phyloP scores from a whole-genome alignment of 495 filamentous ascomycete species.

The Hypoxylon fragiforme region DNA sequence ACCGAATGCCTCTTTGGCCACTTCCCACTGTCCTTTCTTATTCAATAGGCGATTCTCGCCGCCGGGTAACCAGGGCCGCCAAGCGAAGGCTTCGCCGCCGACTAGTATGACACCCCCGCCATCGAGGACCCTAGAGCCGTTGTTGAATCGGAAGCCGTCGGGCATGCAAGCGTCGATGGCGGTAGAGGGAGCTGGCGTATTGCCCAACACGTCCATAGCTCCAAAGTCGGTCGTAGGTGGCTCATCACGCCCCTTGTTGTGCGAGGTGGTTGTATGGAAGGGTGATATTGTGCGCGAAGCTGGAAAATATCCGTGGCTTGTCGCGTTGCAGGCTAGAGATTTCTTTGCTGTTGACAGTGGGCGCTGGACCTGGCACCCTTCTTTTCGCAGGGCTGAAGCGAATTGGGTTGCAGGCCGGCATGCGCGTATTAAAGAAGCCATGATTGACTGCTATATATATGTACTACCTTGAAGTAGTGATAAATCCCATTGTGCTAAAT shows the following conservation, averaged over 20 bases:
- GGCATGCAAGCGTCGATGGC: slow-evolving; percentile 75
- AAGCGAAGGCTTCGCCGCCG: slow-evolving; percentile 82
- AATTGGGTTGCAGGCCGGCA: slow-evolving; percentile 21
- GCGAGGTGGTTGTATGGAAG: slow-evolving; percentile 21
- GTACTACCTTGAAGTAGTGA: slow-evolving; percentile 2
- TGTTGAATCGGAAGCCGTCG: slow-evolving; percentile 82
- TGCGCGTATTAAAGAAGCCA: slow-evolving; percentile 29
- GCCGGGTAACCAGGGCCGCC: slow-evolving; percentile 72
- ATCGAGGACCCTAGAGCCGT: slow-evolving; percentile 65
- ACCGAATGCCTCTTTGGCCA: slow-evolving; percentile 71
- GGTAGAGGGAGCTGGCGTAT: slow-evolving; percentile 73
- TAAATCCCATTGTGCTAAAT: slow-evolving; percentile 24
- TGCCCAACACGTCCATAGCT: slow-evolving; percentile 76
- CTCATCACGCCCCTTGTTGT: slow-evolving; percentile 20
- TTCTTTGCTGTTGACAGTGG: slow-evolving; percentile 5
- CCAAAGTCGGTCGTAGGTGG: slow-evolving; percentile 68
- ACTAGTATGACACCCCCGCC: slow-evolving; percentile 75
- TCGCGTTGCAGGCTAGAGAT: background rate
- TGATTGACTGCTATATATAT: slow-evolving; percentile 17
- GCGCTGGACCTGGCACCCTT: slow-evolving; percentile 8
- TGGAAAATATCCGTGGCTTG: background rate
- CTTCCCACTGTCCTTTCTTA: slow-evolving; percentile 78
- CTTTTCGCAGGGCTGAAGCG: slow-evolving; percentile 16
- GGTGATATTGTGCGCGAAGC: background rate
- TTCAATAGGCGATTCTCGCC: slow-evolving; percentile 62